Percentiles rank a stretch among this genome's conserved stretches.
Conservation (phyloP, 2,329 filamentous ascomycete species). For the Fusarium caatingaense region DNA sequence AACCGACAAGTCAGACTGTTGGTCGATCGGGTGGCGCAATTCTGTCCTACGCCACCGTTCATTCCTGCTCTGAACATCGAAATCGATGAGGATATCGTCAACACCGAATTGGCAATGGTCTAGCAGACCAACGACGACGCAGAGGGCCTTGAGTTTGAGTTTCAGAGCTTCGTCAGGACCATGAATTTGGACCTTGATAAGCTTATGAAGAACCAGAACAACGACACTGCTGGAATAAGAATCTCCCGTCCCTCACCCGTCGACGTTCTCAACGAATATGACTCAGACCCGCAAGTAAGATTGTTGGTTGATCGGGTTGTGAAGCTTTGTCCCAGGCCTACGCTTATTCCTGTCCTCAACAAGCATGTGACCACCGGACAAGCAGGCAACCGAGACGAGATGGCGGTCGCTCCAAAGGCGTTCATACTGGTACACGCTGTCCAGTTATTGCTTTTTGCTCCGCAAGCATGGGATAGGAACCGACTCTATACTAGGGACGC, state of each 20-base stretch:
- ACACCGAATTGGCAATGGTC: too few species aligned
- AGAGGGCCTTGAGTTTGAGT: too few species aligned
- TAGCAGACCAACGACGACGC: too few species aligned
- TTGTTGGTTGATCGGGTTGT: not conserved
- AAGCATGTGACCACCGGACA: not conserved
- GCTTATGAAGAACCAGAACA: too few species aligned
- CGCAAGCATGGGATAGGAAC: rapidly evolving
- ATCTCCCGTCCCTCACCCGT: too few species aligned
- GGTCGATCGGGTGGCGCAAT: rapidly evolving
- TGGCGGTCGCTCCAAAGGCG: too few species aligned
- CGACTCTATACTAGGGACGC: not conserved
- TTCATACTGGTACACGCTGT: not conserved
- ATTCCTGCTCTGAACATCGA: not conserved
- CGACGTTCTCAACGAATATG: too few species aligned
- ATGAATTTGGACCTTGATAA: too few species aligned
- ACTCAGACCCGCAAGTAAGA: not conserved
- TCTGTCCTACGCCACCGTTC: not conserved
- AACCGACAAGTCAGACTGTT: not conserved
- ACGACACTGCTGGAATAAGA: too few species aligned
- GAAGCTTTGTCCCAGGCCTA: not conserved
- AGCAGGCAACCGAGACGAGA: too few species aligned
- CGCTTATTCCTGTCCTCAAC: not conserved
- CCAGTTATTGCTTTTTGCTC: not conserved
- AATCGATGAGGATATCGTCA: too few species aligned
- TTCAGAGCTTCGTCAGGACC: too few species aligned